Percentiles rank a stretch among this genome's conserved stretches.
These are phyloP conservation scores for Fusarium brachygibbosum DNA, from an alignment of 2,329 filamentous ascomycete species.

Conservation along the genomic window DNA sequence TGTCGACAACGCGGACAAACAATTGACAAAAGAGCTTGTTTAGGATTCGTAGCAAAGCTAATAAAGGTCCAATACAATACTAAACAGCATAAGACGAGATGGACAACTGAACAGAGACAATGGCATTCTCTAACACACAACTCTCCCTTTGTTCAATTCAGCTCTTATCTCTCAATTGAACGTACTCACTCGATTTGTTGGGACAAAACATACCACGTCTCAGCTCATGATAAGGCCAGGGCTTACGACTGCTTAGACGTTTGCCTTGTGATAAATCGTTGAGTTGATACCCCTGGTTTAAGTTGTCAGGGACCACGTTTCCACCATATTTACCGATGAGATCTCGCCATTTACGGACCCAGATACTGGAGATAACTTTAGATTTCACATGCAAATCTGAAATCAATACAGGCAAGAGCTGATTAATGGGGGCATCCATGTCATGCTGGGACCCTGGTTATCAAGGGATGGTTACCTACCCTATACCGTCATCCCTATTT, in stretches of 20 bases:
- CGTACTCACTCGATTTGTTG: conserved; percentile 7
- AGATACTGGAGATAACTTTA: not conserved
- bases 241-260: not conserved
- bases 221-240: conserved; percentile 28
- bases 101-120: conserved; percentile 1
- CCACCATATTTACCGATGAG: not conserved
- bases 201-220: conserved; percentile 38
- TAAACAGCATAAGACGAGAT: not conserved
- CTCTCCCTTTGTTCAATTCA: conserved; percentile 19
- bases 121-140: not conserved
- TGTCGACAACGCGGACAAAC: not conserved
- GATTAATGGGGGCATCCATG: conserved; percentile 19
- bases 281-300: not conserved
- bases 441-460: conserved; percentile 16
- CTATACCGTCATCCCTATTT: not conserved
- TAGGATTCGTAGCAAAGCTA: not conserved
- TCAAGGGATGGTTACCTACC: conserved; percentile 3
- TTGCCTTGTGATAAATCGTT: not conserved
- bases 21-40: too few relatives aligned
- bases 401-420: conserved; percentile 6
- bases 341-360: conserved; percentile 8
- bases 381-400: conserved; percentile 21
- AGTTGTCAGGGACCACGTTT: conserved; percentile 2
- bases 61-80: too few relatives aligned
- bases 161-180: conserved; percentile 5